Evolutionary conservation across 2,329 filamentous ascomycete genomes (phyloP).

Genomic region (Aspergillus sp.): DNA sequence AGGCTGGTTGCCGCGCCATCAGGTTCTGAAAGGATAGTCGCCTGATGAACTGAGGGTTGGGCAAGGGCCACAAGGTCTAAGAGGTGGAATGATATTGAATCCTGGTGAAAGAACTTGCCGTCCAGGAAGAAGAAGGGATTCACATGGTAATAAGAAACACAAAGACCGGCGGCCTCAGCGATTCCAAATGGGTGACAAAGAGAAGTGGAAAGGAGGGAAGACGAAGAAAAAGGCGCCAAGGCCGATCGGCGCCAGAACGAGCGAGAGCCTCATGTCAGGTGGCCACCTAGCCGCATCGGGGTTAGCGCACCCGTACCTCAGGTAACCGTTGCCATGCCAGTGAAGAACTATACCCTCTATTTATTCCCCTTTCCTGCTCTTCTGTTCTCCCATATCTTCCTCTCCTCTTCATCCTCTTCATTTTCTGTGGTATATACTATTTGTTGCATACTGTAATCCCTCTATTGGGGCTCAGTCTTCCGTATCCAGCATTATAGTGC

Average conservation of each 20-base stretch:
- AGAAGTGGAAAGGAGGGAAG: background rate
- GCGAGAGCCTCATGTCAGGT: constrained; percentile 44
- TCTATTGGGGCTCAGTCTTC: constrained; percentile 20
- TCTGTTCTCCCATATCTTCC: constrained; percentile 26
- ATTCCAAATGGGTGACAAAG: background rate
- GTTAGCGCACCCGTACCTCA: constrained; percentile 32
- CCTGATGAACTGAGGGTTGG: background rate
- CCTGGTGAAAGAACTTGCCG: background rate
- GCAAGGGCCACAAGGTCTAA: background rate
- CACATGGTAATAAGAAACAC: background rate
- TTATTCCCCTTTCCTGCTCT: constrained; percentile 33
- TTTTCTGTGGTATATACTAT: constrained; percentile 23
- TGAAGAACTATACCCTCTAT: constrained; percentile 35
- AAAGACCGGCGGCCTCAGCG: background rate
- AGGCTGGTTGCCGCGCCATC: constrained; percentile 32
- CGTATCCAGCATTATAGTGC: constrained; percentile 19
- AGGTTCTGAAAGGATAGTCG: constrained; percentile 4
- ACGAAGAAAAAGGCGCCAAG: constrained; percentile 18
- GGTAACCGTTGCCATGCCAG: constrained; percentile 44
- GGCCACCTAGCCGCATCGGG: constrained; percentile 45
- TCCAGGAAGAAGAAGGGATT: background rate
- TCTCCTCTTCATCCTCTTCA: constrained; percentile 19
- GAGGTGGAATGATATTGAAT: background rate
- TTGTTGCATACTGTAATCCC: constrained; percentile 34
- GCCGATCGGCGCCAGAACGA: constrained; percentile 48